Conservation (phyloP, 495 filamentous ascomycete species). For the Gamarada debralockiae region DNA sequence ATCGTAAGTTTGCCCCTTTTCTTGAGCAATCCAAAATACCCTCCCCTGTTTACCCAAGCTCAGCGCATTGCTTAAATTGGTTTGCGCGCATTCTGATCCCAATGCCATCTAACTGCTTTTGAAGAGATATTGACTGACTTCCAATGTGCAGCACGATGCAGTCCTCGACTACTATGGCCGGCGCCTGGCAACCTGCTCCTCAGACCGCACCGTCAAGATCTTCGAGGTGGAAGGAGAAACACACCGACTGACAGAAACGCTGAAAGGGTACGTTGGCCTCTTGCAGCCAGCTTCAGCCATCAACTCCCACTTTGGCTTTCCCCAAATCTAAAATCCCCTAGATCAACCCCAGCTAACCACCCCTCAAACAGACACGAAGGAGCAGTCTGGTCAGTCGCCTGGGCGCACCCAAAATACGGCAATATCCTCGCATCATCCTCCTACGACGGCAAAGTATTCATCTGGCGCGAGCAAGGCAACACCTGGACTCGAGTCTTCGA, state of each 20-base stretch:
- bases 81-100: no score
- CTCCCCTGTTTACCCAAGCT: no score
- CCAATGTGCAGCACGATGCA: constrained; percentile 75
- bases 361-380: constrained; percentile 71
- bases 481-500: constrained; percentile 82
- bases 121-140: neutral
- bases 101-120: neutral
- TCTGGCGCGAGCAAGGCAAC: constrained; percentile 85
- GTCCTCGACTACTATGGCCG: constrained; percentile 98
- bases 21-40: no score
- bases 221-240: constrained; percentile 96
- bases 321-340: constrained; percentile 11
- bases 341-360: constrained; percentile 7
- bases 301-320: no score
- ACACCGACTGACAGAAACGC: constrained; percentile 85
- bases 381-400: constrained; percentile 93
- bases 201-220: constrained; percentile 98
- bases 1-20: constrained; percentile 66
- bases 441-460: constrained; percentile 96
- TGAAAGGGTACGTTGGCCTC: constrained; percentile 73
- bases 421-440: constrained; percentile 91
- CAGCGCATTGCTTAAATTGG: no score
- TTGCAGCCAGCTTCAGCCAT: constrained; percentile 1
- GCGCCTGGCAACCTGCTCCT: constrained; percentile 93
- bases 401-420: constrained; percentile 98